phyloP scores from a whole-genome alignment of 306 rosid genomes.

The Parietaria judaica region DNA sequence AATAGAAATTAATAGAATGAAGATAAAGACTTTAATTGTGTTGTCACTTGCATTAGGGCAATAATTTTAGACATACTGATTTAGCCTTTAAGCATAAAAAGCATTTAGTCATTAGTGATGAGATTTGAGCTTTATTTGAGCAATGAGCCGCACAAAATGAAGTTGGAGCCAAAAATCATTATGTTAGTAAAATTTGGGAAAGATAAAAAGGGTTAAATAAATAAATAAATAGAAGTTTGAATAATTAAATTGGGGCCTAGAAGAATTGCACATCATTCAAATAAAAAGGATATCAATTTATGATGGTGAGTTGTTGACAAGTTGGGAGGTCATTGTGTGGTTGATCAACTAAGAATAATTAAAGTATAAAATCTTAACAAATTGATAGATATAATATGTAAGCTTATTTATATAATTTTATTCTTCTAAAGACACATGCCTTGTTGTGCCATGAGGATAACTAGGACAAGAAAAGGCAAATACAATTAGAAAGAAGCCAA shows the following conservation, averaged over 20 bases:
- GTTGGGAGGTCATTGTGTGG: constrained; percentile 7
- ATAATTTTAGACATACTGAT: not conserved
- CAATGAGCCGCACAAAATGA: not conserved
- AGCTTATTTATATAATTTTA: too few relatives aligned
- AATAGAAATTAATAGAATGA: not conserved
- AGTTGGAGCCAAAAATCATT: not conserved
- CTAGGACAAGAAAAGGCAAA: too few relatives aligned
- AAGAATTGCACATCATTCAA: constrained; percentile 15
- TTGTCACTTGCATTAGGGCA: not conserved
- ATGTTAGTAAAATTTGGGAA: not conserved
- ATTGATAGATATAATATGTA: not conserved
- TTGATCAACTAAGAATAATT: not conserved
- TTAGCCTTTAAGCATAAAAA: not conserved
- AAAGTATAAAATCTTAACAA: constrained; percentile 2
- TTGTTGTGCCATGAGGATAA: too few relatives aligned
- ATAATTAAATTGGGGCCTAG: constrained; percentile 9
- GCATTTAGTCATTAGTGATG: not conserved
- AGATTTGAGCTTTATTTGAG: not conserved
- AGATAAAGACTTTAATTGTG: not conserved
- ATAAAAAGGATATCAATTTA: constrained; percentile 13
- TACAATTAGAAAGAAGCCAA: too few relatives aligned
- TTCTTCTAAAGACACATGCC: too few relatives aligned
- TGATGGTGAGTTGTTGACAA: constrained; percentile 17
- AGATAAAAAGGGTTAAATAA: not conserved
- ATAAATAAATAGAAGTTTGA: not conserved